phyloP scores from a whole-genome alignment of 2,329 filamentous ascomycete genomes.

The Fusarium subglutinans region DNA sequence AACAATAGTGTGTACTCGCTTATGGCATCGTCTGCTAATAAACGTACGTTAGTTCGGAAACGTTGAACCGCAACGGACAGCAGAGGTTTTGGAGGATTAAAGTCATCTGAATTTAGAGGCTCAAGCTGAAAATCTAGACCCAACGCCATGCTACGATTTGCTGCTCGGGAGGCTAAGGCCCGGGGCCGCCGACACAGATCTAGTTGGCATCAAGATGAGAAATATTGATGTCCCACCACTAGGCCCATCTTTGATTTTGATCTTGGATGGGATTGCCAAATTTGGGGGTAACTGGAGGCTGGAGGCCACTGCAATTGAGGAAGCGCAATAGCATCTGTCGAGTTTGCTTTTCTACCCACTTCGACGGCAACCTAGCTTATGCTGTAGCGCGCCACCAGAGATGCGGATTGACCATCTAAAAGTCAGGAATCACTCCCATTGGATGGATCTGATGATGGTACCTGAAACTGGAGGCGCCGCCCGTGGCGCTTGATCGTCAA shows the following conservation, averaged over 20 bases:
- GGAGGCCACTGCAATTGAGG: background rate
- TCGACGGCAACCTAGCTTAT: conserved; percentile 9
- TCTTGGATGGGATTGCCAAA: background rate
- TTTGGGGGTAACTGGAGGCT: background rate
- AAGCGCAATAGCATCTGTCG: conserved; percentile 3
- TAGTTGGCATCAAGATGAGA: conserved; percentile 13
- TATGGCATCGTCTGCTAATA: background rate
- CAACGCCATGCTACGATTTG: conserved; percentile 30
- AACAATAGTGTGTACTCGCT: conserved; percentile 3
- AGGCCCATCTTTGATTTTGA: conserved; percentile 1
- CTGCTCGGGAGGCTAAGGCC: conserved; percentile 2
- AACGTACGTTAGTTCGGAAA: background rate
- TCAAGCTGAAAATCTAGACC: conserved; percentile 16
- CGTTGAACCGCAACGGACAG: background rate
- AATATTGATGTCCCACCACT: conserved; percentile 3
- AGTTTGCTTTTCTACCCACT: conserved; percentile 24
- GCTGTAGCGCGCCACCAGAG: conserved; percentile 30
- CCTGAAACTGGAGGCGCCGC: conserved; percentile 40
- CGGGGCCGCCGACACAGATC: conserved; percentile 24
- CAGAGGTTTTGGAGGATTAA: background rate
- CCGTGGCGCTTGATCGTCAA: conserved; percentile 37
- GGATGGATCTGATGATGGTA: conserved; percentile 29
- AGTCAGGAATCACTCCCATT: conserved; percentile 36
- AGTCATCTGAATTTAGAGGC: background rate
- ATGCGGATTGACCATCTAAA: conserved; percentile 29